Evolutionary conservation across 139 green algal genomes (phyloP).

Genomic region (Coccomyxa sp.): DNA sequence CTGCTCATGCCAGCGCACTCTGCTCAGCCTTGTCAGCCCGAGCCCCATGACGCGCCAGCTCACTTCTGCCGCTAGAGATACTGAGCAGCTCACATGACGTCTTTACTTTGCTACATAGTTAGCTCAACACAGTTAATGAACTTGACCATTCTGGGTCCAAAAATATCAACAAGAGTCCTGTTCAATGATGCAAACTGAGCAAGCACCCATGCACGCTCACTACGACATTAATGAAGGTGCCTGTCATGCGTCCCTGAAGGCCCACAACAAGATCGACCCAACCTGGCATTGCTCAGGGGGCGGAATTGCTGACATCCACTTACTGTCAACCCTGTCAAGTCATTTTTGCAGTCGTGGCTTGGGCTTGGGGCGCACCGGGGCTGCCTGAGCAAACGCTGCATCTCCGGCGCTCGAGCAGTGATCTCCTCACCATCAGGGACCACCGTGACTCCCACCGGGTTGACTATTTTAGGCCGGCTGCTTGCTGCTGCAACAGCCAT

Average conservation of each 20-base stretch:
- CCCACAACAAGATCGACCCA: too few relatives aligned
- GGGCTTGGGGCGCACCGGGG: constrained; percentile 8
- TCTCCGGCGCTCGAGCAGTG: constrained; percentile 3
- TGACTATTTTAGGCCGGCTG: background rate
- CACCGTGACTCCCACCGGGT: constrained; percentile 14
- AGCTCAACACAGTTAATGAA: background rate
- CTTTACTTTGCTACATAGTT: background rate
- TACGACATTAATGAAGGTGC: too few relatives aligned
- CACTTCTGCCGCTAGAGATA: background rate
- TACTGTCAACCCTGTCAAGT: too few relatives aligned
- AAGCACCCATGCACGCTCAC: background rate
- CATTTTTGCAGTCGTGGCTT: too few relatives aligned
- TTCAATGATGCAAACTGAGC: too few relatives aligned
- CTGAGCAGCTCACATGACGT: background rate
- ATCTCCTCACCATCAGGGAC: background rate
- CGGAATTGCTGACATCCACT: too few relatives aligned
- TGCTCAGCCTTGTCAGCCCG: background rate
- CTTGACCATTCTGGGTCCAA: too few relatives aligned
- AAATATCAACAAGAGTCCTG: too few relatives aligned
- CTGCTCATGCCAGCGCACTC: constrained; percentile 9
- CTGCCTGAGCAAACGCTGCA: constrained; percentile 19
- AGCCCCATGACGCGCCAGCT: too few relatives aligned
- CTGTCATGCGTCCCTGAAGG: too few relatives aligned
- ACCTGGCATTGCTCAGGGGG: too few relatives aligned
- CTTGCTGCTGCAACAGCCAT: background rate